Evolutionary conservation across 768 basidiomycete genomes (phyloP).

Genomic region (Agaricus subrufescens): DNA sequence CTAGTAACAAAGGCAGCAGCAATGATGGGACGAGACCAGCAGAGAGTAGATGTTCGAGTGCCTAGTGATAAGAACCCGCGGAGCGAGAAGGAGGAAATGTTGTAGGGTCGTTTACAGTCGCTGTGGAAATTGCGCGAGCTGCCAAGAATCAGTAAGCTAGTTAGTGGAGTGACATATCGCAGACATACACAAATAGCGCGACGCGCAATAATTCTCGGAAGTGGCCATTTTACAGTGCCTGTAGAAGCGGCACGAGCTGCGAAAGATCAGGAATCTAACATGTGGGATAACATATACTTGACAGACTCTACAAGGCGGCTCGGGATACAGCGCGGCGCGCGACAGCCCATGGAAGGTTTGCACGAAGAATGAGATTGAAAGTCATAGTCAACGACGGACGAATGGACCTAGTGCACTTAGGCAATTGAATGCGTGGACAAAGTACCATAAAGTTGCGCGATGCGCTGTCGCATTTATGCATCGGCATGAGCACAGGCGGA

Average conservation of each 20-base stretch:
- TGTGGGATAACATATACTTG: conserved; percentile 5
- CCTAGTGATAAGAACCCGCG: conserved; percentile 89
- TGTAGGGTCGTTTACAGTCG: conserved; percentile 94
- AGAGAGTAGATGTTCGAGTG: conserved; percentile 89
- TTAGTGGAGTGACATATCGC: conserved; percentile 21
- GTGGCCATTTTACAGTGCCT: conserved; percentile 40
- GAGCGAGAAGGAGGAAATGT: conserved; percentile 78
- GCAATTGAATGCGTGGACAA: background rate
- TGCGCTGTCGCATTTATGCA: too few relatives aligned
- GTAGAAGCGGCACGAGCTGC: conserved; percentile 50
- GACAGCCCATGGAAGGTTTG: conserved; percentile 41
- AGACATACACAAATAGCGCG: too few relatives aligned
- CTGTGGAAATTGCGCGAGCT: conserved; percentile 71
- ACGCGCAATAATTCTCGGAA: too few relatives aligned
- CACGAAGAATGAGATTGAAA: conserved; percentile 46
- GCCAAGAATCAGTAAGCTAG: background rate
- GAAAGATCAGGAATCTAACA: conserved; percentile 12
- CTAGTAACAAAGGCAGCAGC: conserved; percentile 81
- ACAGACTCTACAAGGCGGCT: conserved; percentile 39
- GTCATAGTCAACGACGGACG: conserved; percentile 28
- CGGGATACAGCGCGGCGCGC: conserved; percentile 35
- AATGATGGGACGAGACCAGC: conserved; percentile 88
- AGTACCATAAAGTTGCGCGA: too few relatives aligned
- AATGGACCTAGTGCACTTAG: background rate
- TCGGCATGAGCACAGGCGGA: too few relatives aligned